Evolutionary conservation across 805 yeast genomes (phyloP).

Genomic region (Barnettozyma pratensis): DNA sequence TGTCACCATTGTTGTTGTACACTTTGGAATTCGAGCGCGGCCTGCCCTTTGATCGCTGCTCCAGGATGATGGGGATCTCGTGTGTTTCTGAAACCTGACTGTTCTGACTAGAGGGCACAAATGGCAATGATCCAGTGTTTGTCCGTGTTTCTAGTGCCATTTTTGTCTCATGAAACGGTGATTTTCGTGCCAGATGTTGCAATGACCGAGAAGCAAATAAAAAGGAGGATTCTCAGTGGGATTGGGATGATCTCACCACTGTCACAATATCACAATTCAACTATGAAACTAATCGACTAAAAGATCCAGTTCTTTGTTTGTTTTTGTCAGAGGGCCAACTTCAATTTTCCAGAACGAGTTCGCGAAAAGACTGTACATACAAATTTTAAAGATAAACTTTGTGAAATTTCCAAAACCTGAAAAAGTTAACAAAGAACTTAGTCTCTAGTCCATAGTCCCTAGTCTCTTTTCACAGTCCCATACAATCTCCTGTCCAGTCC

Average conservation of each 20-base stretch:
- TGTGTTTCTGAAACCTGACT: constrained; percentile 1
- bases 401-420: neutral
- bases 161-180: neutral
- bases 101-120: neutral
- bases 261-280: no score
- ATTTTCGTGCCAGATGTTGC: no score
- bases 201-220: no score
- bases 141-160: constrained; percentile 2
- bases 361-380: neutral
- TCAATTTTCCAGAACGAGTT: no score
- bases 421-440: no score
- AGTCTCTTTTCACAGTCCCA: neutral
- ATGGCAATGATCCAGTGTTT: neutral
- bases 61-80: constrained; percentile 6
- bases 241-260: no score
- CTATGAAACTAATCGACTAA: no score
- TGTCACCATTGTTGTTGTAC: constrained; percentile 5
- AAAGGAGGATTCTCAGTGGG: no score
- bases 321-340: no score
- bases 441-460: neutral
- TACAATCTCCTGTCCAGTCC: neutral
- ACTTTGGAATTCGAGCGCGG: constrained; percentile 12
- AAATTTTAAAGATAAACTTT: neutral
- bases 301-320: no score
- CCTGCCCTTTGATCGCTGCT: constrained; percentile 3